Evolutionary conservation across 352 stramenopile genomes (phyloP).

Genomic region (Phytophthora tubulina): DNA sequence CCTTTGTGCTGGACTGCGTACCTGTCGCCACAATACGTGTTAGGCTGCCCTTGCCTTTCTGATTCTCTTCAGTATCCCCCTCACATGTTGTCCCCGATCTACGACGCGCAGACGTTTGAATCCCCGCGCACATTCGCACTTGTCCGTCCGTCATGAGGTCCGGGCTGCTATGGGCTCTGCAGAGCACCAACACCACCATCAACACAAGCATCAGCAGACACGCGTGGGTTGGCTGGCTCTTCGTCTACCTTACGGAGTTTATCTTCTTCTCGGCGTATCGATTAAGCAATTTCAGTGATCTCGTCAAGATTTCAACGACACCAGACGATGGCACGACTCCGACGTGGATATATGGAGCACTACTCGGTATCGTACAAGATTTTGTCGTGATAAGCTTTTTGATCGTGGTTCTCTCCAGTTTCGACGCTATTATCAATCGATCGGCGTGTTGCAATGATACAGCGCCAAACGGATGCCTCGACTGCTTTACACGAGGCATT

Average conservation of each 20-base stretch:
- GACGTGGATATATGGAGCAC: constrained; percentile 11
- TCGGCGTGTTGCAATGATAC: constrained; percentile 41
- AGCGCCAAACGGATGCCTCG: constrained; percentile 38
- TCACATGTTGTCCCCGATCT: not conserved
- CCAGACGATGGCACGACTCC: constrained; percentile 22
- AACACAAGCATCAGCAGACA: constrained; percentile 34
- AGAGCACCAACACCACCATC: constrained; percentile 27
- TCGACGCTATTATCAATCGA: constrained; percentile 40
- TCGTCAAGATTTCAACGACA: constrained; percentile 9
- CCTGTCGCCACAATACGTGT: too few species aligned
- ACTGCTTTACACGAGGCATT: constrained; percentile 43
- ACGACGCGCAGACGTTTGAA: not conserved
- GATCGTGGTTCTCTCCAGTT: constrained; percentile 18
- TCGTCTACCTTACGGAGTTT: constrained; percentile 33
- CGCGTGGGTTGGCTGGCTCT: constrained; percentile 32
- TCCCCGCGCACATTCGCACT: constrained; percentile 10
- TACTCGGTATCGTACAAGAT: constrained; percentile 39
- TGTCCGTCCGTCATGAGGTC: constrained; percentile 18
- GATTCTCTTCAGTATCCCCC: constrained; percentile 22
- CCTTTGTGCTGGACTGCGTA: constrained; percentile 20
- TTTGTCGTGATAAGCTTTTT: constrained; percentile 41
- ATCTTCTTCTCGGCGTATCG: constrained; percentile 38
- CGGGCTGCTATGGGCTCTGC: constrained; percentile 12
- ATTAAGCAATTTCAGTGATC: constrained; percentile 29
- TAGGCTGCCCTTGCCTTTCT: not conserved